These are phyloP conservation scores for Heliocybe sulcata DNA, from an alignment of 1,284 basidiomycete species.

Conservation along the genomic window DNA sequence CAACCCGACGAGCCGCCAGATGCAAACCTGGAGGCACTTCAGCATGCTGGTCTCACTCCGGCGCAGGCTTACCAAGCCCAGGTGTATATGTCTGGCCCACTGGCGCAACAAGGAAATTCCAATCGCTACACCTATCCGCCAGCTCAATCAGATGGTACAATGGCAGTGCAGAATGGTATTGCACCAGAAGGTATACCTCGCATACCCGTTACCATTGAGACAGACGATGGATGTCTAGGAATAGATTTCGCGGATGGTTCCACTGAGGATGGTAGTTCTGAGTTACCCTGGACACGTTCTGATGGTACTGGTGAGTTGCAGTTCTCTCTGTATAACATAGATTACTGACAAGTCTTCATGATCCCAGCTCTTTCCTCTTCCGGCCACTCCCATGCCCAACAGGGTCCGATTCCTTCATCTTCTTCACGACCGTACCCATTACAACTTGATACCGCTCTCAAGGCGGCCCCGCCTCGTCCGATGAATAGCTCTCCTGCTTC, in stretches of 20 bases:
- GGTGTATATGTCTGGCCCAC: slow-evolving; percentile 43
- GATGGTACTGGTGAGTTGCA: background rate
- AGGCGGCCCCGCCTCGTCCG: slow-evolving; percentile 25
- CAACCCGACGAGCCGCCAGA: slow-evolving; percentile 52
- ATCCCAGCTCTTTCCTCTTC: slow-evolving; percentile 5
- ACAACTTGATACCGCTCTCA: slow-evolving; percentile 39
- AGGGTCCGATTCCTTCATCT: slow-evolving; percentile 18
- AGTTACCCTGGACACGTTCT: slow-evolving; percentile 52
- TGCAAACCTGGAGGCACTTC: slow-evolving; percentile 35
- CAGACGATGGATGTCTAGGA: slow-evolving; percentile 41
- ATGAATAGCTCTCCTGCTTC: slow-evolving; percentile 47
- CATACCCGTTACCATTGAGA: slow-evolving; percentile 1
- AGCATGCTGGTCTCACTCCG: slow-evolving; percentile 53
- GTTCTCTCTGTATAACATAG: background rate
- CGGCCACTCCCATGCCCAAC: slow-evolving; percentile 15
- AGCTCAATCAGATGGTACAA: background rate
- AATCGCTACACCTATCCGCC: background rate
- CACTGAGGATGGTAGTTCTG: slow-evolving; percentile 47
- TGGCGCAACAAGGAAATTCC: slow-evolving; percentile 12
- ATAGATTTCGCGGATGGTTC: slow-evolving; percentile 43
- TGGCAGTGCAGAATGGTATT: background rate
- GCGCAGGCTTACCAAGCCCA: slow-evolving; percentile 77
- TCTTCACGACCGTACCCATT: slow-evolving; percentile 35
- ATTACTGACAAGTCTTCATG: background rate
- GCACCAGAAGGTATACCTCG: background rate